Conservation (phyloP, 1,139 yeast species). For the Geotrichum aggregatum region DNA sequence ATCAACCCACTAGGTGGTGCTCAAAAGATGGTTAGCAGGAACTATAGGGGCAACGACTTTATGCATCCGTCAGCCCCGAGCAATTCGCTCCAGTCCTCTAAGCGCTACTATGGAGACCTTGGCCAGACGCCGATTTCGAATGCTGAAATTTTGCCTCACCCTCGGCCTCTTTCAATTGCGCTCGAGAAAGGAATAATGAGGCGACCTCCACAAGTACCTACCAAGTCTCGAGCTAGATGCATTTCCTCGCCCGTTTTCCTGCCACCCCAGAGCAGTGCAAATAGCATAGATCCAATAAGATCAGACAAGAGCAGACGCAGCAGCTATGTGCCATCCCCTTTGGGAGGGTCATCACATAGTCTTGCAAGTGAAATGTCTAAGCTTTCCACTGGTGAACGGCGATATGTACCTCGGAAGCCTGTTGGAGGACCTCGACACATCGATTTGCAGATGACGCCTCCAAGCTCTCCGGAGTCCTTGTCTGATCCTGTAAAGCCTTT, state of each 20-base stretch:
- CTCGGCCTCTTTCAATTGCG: not conserved
- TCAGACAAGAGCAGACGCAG: not conserved
- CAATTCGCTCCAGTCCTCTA: not conserved
- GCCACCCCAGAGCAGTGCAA: not conserved
- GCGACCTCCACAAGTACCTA: not conserved
- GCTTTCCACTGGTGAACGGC: not conserved
- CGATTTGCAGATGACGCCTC: not conserved
- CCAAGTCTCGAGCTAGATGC: not conserved
- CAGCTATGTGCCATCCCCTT: constrained; percentile 12
- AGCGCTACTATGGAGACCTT: not conserved
- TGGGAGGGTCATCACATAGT: not conserved
- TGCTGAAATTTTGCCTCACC: not conserved
- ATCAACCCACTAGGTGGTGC: not conserved
- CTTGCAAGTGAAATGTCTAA: not conserved
- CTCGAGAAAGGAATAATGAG: not conserved
- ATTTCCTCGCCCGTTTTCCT: not conserved
- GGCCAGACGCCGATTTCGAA: not conserved
- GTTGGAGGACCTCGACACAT: constrained; percentile 10
- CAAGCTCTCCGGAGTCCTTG: not conserved
- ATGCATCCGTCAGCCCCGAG: not conserved
- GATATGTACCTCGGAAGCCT: constrained; percentile 8
- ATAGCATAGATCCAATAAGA: not conserved
- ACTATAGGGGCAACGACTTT: not conserved
- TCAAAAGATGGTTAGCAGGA: not conserved
- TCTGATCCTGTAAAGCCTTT: not conserved